Conservation (phyloP, 179 eudicot species). For the Silene noctiflora region DNA sequence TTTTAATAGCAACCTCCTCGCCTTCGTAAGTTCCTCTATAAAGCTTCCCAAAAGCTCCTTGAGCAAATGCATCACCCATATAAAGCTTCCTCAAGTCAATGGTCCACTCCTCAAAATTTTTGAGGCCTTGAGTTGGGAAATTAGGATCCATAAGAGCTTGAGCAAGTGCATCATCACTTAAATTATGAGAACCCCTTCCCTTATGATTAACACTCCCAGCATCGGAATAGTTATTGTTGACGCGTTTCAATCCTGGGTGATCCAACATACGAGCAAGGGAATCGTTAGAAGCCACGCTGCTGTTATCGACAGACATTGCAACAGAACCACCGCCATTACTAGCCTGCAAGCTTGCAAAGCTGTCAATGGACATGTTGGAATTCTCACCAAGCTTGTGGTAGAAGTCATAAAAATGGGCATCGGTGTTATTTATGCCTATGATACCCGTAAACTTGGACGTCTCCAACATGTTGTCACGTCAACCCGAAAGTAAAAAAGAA, state of each 20-base stretch:
- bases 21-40: conserved; percentile 86
- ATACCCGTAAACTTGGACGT: conserved; percentile 66
- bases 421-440: conserved; percentile 54
- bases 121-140: conserved; percentile 63
- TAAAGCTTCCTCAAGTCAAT: conserved; percentile 79
- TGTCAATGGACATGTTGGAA: conserved; percentile 82
- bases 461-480: conserved; percentile 58
- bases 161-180: conserved; percentile 78
- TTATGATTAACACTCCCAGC: conserved; percentile 59
- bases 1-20: conserved; percentile 86
- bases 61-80: conserved; percentile 93
- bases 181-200: conserved; percentile 61
- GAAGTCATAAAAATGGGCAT: conserved; percentile 56
- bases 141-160: conserved; percentile 76
- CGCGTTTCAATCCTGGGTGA: conserved; percentile 69
- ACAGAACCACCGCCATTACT: conserved; percentile 83
- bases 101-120: conserved; percentile 83
- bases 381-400: conserved; percentile 79
- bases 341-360: conserved; percentile 64
- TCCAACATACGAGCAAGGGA: conserved; percentile 72
- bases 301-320: conserved; percentile 84
- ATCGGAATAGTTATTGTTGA: conserved; percentile 47
- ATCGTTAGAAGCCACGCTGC: conserved; percentile 80
- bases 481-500: too few species aligned
- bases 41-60: conserved; percentile 91